These are phyloP conservation scores for Penicillium sp. DNA, from an alignment of 2,329 filamentous ascomycete species.

Conservation along the genomic window DNA sequence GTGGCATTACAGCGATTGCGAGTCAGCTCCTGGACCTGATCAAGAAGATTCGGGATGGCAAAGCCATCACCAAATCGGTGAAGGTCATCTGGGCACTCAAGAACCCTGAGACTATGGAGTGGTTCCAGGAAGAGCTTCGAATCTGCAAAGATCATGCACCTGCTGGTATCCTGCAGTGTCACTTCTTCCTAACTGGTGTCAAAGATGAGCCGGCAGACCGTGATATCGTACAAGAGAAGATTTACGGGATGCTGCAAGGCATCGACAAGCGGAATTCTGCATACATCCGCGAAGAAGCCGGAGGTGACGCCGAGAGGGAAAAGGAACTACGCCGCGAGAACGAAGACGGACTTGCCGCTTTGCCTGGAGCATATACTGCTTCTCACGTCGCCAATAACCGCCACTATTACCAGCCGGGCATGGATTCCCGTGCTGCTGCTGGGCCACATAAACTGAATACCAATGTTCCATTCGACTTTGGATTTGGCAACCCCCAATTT, in stretches of 20 bases:
- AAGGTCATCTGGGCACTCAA: conserved; percentile 94
- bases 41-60: conserved; percentile 92
- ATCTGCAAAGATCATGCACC: conserved; percentile 90
- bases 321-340: conserved; percentile 78
- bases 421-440: conserved; percentile 6
- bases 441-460: conserved; percentile 5
- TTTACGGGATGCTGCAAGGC: conserved; percentile 83
- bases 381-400: conserved; percentile 22
- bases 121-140: conserved; percentile 92
- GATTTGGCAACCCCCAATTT: conserved; percentile 80
- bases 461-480: conserved; percentile 64
- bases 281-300: conserved; percentile 77
- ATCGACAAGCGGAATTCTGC: conserved; percentile 87
- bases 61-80: conserved; percentile 87
- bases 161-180: conserved; percentile 84
- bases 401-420: conserved; percentile 21
- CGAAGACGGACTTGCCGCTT: conserved; percentile 79
- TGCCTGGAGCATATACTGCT: conserved; percentile 59
- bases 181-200: conserved; percentile 88
- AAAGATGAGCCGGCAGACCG: conserved; percentile 64
- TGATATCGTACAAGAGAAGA: conserved; percentile 77
- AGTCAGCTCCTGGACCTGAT: conserved; percentile 91
- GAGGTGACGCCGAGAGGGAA: conserved; percentile 76
- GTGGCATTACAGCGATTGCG: conserved; percentile 89
- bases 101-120: conserved; percentile 89